These are phyloP conservation scores for Heterobasidion annosum DNA, from an alignment of 1,284 basidiomycete species.

Conservation along the genomic window DNA sequence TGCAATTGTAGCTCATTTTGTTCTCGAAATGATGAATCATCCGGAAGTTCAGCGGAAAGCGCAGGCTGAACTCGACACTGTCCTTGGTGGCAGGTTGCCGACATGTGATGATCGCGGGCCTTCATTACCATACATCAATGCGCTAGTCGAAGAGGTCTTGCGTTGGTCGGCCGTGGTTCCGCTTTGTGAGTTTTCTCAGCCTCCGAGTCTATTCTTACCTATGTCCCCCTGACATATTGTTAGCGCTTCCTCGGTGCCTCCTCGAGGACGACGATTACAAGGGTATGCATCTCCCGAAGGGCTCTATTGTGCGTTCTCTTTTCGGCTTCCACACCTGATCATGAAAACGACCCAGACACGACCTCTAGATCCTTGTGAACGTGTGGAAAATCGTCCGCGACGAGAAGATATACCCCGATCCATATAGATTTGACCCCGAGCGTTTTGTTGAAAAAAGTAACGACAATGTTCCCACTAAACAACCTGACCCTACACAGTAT, in stretches of 20 bases:
- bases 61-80: slow-evolving; percentile 46
- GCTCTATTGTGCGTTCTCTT: slow-evolving; percentile 4
- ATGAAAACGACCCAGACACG: slow-evolving; percentile 5
- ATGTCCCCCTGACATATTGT: slow-evolving; percentile 16
- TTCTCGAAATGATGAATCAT: slow-evolving; percentile 48
- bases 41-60: slow-evolving; percentile 40
- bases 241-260: slow-evolving; percentile 2
- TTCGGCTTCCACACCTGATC: slow-evolving; percentile 6
- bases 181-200: slow-evolving; percentile 24
- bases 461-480: not conserved
- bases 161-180: slow-evolving; percentile 6
- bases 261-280: not conserved
- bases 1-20: slow-evolving; percentile 39
- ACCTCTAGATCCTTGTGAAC: slow-evolving; percentile 27
- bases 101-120: slow-evolving; percentile 36
- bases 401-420: slow-evolving; percentile 33
- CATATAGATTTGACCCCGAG: slow-evolving; percentile 39
- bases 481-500: slow-evolving; percentile 21
- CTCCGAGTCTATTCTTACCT: slow-evolving; percentile 6
- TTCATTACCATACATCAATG: slow-evolving; percentile 28
- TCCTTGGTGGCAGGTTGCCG: slow-evolving; percentile 44
- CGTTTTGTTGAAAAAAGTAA: slow-evolving; percentile 28
- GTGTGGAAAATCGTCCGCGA: slow-evolving; percentile 32
- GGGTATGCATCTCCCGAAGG: not conserved
- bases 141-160: not conserved